A percentile compares a stretch with the other conserved stretches of the same genome.
phyloP scores from a whole-genome alignment of 2,329 filamentous ascomycete species.

The Xylaria sp. region DNA sequence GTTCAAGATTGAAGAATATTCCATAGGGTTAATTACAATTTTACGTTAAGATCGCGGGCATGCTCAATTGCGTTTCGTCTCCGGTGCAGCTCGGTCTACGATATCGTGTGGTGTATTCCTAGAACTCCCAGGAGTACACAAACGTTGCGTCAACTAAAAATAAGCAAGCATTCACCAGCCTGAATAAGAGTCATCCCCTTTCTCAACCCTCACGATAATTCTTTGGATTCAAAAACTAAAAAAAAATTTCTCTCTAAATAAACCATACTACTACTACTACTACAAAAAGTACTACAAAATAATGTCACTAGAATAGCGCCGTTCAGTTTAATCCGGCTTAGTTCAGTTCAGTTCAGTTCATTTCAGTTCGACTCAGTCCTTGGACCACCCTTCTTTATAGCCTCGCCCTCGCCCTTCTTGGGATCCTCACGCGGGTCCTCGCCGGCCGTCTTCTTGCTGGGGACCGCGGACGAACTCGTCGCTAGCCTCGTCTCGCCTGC shows the following conservation, averaged over 20 bases:
- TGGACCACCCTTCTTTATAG: conserved; percentile 11
- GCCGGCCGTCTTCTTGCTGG: conserved; percentile 42
- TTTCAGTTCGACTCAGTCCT: conserved; percentile 4
- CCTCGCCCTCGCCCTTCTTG: conserved; percentile 43
- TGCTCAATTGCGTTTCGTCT: not conserved
- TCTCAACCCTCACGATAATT: not conserved
- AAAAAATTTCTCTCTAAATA: not conserved
- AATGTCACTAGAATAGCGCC: not conserved
- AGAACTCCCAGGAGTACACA: not conserved
- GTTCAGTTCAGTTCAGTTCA: too few relatives aligned
- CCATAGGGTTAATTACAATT: not conserved
- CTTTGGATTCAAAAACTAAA: not conserved
- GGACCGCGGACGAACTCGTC: conserved; percentile 38
- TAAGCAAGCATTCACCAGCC: not conserved
- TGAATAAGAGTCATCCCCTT: not conserved
- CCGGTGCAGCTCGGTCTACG: not conserved
- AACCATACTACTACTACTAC: not conserved
- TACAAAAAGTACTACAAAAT: too few relatives aligned
- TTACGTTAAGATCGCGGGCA: not conserved
- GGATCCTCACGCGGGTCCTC: conserved; percentile 47
- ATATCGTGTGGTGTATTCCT: not conserved
- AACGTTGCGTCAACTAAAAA: not conserved
- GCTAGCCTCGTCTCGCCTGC: conserved; percentile 41
- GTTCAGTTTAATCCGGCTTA: not conserved
- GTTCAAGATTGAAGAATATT: not conserved